Conservation (phyloP, 2,329 filamentous ascomycete genomes). For the Monilinia polystroma region DNA sequence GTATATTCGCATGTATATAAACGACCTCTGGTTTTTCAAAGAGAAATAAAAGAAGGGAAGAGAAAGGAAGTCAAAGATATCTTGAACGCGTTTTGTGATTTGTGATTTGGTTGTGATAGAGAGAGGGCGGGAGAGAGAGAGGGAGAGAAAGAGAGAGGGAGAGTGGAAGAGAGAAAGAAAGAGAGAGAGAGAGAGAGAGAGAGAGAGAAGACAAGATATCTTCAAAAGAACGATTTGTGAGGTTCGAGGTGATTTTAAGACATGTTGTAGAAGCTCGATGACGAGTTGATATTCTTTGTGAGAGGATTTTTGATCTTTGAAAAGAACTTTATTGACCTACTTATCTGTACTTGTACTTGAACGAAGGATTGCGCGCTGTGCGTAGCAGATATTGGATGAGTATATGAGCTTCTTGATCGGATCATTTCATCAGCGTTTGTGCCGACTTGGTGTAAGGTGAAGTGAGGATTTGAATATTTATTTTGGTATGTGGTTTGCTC, state of each 20-base stretch:
- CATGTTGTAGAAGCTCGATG: conserved; percentile 21
- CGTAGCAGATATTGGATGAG: conserved; percentile 13
- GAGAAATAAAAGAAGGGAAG: not conserved
- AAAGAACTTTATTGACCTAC: not conserved
- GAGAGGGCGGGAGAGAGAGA: not conserved
- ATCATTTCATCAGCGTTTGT: conserved; percentile 16
- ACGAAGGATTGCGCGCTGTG: conserved; percentile 18
- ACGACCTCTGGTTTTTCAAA: not conserved
- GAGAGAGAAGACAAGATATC: not conserved
- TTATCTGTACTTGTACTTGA: not conserved
- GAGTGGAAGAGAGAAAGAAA: not conserved
- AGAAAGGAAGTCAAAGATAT: not conserved
- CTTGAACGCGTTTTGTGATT: not conserved
- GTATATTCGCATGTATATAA: not conserved
- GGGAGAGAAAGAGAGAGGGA: not conserved
- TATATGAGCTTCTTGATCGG: conserved; percentile 16
- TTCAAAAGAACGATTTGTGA: not conserved
- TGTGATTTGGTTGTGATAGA: not conserved
- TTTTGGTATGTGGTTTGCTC: conserved; percentile 18
- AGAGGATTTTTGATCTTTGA: not conserved
- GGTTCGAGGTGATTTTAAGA: conserved; percentile 7
- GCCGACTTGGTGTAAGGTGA: conserved; percentile 16
- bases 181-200: not conserved
- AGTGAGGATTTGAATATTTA: conserved; percentile 3
- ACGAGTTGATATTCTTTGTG: conserved; percentile 3